Percentiles rank a stretch among this genome's conserved stretches.
Evolutionary conservation across 208 protist genomes (phyloP).

Genomic region (Wallacemonas sp.): DNA sequence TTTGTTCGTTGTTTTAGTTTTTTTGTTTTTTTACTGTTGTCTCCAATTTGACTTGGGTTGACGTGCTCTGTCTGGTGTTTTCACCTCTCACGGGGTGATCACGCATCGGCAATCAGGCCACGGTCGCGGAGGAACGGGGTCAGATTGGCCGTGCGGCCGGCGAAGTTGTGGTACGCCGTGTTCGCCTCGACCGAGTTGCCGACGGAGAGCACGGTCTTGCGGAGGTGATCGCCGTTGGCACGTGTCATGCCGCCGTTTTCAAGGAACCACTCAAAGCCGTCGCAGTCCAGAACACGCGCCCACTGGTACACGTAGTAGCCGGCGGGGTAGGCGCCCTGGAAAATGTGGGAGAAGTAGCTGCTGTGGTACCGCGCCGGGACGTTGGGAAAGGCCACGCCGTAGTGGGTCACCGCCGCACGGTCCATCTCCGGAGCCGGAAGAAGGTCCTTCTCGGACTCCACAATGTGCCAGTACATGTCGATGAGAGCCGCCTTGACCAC

Average conservation of each 20-base stretch:
- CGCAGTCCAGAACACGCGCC: slow-evolving; percentile 69
- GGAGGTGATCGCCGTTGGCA: slow-evolving; percentile 59
- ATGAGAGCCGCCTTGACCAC: slow-evolving; percentile 52
- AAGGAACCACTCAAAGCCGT: slow-evolving; percentile 70
- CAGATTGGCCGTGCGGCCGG: slow-evolving; percentile 35
- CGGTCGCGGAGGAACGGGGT: slow-evolving; percentile 44
- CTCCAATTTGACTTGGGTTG: too few relatives aligned
- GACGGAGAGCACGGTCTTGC: slow-evolving; percentile 62
- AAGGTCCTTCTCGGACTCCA: slow-evolving; percentile 30
- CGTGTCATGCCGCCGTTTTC: slow-evolving; percentile 58
- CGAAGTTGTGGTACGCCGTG: slow-evolving; percentile 49
- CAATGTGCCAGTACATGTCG: slow-evolving; percentile 65
- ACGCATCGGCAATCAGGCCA: slow-evolving; percentile 18
- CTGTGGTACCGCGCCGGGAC: slow-evolving; percentile 55
- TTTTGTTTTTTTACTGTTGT: too few relatives aligned
- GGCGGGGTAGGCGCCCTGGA: slow-evolving; percentile 71
- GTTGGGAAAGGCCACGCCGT: slow-evolving; percentile 20
- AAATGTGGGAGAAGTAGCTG: slow-evolving; percentile 71
- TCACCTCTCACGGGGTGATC: too few relatives aligned
- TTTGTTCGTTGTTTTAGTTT: too few relatives aligned
- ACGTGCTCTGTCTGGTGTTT: too few relatives aligned
- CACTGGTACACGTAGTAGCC: slow-evolving; percentile 81
- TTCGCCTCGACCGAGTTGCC: slow-evolving; percentile 57
- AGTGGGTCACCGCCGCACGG: slow-evolving; percentile 23
- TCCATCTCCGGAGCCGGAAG: slow-evolving; percentile 37